Conservation (phyloP, 78 protist species). For the Pelomyxa schiedti region DNA sequence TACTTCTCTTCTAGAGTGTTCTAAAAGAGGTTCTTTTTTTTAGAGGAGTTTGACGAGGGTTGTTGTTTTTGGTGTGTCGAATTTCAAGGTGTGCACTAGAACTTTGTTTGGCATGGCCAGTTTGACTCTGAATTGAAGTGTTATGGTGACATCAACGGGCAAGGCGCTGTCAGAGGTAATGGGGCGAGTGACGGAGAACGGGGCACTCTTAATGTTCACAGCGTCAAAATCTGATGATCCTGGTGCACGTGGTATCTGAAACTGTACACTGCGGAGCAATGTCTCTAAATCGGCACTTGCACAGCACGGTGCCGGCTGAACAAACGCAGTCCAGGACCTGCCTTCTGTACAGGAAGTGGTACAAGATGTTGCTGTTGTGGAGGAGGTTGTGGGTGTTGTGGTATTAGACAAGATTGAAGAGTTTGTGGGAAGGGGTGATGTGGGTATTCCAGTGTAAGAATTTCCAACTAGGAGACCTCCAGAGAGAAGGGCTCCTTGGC, state of each 20-base stretch:
- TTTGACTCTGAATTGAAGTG: conserved; percentile 5
- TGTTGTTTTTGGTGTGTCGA: too few species aligned
- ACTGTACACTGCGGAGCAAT: background rate
- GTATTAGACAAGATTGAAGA: too few species aligned
- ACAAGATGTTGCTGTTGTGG: too few species aligned
- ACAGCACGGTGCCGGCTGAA: background rate
- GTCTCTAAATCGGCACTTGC: background rate
- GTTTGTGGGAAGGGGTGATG: background rate
- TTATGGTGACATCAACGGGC: conserved; percentile 4
- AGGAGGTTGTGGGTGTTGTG: too few species aligned
- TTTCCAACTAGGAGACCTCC: background rate
- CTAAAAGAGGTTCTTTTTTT: too few species aligned
- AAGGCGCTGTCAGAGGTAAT: background rate
- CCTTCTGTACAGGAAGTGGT: too few species aligned
- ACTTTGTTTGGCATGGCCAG: background rate
- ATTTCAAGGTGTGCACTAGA: too few species aligned
- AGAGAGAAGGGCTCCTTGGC: background rate
- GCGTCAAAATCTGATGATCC: too few species aligned
- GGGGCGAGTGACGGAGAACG: conserved; percentile 11
- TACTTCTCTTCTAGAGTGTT: too few species aligned
- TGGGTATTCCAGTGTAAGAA: background rate
- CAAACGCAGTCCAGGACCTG: background rate
- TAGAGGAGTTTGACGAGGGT: too few species aligned
- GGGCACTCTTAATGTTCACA: too few species aligned
- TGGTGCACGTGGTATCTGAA: conserved; percentile 6